Conservation (phyloP, 202 grass and related monocot species). For the Panicum virgatum region DNA sequence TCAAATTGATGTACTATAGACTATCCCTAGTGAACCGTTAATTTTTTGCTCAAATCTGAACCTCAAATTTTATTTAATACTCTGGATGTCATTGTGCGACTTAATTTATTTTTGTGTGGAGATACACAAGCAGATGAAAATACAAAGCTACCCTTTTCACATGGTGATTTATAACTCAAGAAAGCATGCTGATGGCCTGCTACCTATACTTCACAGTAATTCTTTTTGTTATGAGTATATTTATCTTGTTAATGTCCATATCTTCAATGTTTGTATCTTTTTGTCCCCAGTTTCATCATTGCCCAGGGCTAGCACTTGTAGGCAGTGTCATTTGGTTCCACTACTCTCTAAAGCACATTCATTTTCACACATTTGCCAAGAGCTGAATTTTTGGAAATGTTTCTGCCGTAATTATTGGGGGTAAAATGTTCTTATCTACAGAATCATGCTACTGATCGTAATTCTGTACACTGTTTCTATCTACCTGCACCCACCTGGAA, state of each 20-base stretch:
- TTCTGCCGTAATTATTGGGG: too few relatives aligned
- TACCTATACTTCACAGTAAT: conserved; percentile 7
- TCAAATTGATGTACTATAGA: conserved; percentile 38
- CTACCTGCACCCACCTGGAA: too few relatives aligned
- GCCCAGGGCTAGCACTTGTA: neutral
- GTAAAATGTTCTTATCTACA: too few relatives aligned
- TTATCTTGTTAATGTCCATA: conserved; percentile 14
- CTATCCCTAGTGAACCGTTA: conserved; percentile 1
- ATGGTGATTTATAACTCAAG: conserved; percentile 7
- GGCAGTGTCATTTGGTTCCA: neutral
- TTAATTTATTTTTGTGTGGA: conserved; percentile 11
- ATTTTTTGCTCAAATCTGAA: too few relatives aligned
- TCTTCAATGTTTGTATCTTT: neutral
- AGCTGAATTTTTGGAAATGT: too few relatives aligned
- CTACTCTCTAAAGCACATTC: neutral
- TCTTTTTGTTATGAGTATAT: conserved; percentile 3
- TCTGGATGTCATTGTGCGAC: neutral
- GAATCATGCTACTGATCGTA: too few relatives aligned
- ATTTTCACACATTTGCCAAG: neutral
- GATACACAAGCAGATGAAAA: conserved; percentile 10
- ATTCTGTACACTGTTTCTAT: too few relatives aligned
- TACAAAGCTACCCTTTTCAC: neutral
- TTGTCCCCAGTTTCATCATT: neutral
- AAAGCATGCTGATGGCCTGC: conserved; percentile 26
- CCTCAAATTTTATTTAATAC: neutral